Conservation (phyloP, 2,329 filamentous ascomycete species). For the Sarocladium brachiariae region DNA sequence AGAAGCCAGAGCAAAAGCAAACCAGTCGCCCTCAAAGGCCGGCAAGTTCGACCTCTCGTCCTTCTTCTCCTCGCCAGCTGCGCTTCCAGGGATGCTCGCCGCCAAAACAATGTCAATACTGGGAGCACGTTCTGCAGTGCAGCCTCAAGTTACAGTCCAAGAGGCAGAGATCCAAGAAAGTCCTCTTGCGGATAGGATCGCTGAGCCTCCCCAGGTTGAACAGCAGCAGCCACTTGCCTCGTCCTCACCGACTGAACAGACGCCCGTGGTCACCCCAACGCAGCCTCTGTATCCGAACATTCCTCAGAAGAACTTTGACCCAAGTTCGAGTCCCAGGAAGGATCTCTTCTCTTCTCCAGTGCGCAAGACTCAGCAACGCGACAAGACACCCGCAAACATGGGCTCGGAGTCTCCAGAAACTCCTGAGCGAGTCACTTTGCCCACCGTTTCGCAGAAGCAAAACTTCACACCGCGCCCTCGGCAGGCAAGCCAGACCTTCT, state of each 20-base stretch:
- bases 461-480: conserved; percentile 40
- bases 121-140: conserved; percentile 11
- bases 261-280: conserved; percentile 21
- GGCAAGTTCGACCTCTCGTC: conserved; percentile 41
- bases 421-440: conserved; percentile 25
- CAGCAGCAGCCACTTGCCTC: not conserved
- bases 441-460: conserved; percentile 37
- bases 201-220: not conserved
- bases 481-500: conserved; percentile 30
- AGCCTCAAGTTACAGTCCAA: not conserved
- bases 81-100: conserved; percentile 27
- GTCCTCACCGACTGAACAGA: conserved; percentile 1
- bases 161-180: not conserved
- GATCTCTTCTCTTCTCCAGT: conserved; percentile 28
- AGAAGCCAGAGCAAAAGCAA: conserved; percentile 14
- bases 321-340: conserved; percentile 23
- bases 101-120: conserved; percentile 20
- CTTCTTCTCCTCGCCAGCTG: conserved; percentile 52
- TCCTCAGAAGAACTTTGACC: conserved; percentile 24
- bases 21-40: conserved; percentile 20
- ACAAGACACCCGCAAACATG: not conserved
- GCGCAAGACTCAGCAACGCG: conserved; percentile 13
- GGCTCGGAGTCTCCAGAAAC: conserved; percentile 20
- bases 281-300: conserved; percentile 34
- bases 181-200: not conserved